Evolutionary conservation across 1,284 basidiomycete species (phyloP), one percentile per base, ranked within the genome.

Genomic region (Porogramme epimiltina): DNA sequence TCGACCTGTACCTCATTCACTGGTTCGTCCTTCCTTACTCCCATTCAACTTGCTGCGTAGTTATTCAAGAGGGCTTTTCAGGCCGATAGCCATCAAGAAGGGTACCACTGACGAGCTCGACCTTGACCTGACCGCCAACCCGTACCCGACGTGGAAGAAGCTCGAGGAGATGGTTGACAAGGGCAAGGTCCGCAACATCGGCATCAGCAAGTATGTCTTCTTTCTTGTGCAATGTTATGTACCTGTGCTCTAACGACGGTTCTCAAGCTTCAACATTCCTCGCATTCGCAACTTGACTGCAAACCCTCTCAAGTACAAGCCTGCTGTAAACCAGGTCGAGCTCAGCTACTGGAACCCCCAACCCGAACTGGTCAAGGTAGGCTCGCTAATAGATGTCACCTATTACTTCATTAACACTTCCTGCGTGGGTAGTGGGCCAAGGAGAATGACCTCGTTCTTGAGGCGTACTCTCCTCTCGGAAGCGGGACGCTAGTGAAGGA

Each of bases 321-420:
- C 92, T 45, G 91, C 87, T 25, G 81, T 91, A 53, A 88, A 91
- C 64, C 87, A 94, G 67, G 87, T 95, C 47, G 93, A 95, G 66
- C 79, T 94, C 26, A 92, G 80, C 70, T 89, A 82, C 68, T 90
- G 82, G 78, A 85, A 87, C 67, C 89, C 93, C 18, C 92, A 95
- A 68, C 85, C 86, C 1, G 89, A 93, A 61, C 78, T 95, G 33
- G 70, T 92, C 51, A 74, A 83, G 72, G 89, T 85, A 60, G 52
- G 78, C 20, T 47, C 13, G 25, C 40, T 19, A 34, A 25, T 25
- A 19, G 31, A 31, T 18, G 18, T 37, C 13, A 31, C 28, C 13
- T 31, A 31, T 31, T 31, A 31, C 28, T 6, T 31, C 28, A 26
- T 25, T 26, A 28, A 44, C 25, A 54, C 33, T 1, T 37, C n/a